Conservation (phyloP, 805 yeast genomes). For the Scheffersomyces ergatensis region DNA sequence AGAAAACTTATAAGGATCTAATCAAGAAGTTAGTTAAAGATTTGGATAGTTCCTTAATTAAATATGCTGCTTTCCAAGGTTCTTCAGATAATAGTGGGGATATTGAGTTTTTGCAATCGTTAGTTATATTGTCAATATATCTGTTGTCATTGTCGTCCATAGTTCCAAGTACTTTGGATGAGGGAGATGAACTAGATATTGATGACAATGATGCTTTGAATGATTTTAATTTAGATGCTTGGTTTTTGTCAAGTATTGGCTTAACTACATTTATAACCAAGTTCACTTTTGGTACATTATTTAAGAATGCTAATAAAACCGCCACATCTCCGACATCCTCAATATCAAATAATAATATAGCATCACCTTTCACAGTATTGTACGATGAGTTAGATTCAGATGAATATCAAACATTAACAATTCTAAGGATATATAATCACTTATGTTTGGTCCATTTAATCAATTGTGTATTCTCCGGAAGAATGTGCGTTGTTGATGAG, state of each 20-base stretch:
- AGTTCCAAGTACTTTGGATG: conserved; percentile 15
- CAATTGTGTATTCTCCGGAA: conserved; percentile 63
- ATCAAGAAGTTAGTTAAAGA: conserved; percentile 49
- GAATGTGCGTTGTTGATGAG: conserved; percentile 62
- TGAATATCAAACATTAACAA: conserved; percentile 52
- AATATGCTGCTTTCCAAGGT: conserved; percentile 20
- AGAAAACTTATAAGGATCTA: conserved; percentile 40
- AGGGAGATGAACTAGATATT: conserved; percentile 11
- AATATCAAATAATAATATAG: not conserved
- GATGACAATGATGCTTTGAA: conserved; percentile 3
- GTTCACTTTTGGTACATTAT: conserved; percentile 43
- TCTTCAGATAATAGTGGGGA: conserved; percentile 17
- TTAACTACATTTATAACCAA: conserved; percentile 59
- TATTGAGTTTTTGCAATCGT: conserved; percentile 65
- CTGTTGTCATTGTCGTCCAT: conserved; percentile 57
- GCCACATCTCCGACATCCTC: not conserved
- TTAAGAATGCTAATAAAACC: conserved; percentile 9
- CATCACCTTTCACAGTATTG: conserved; percentile 26
- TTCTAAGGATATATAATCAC: conserved; percentile 70
- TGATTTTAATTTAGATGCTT: conserved; percentile 58
- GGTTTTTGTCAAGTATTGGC: conserved; percentile 67
- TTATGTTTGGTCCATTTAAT: conserved; percentile 64
- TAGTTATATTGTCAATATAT: conserved; percentile 64
- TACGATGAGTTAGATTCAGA: conserved; percentile 32
- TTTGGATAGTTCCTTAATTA: conserved; percentile 42